These are phyloP conservation scores for Onygena corvina DNA, from an alignment of 2,329 filamentous ascomycete genomes.

Conservation along the genomic window DNA sequence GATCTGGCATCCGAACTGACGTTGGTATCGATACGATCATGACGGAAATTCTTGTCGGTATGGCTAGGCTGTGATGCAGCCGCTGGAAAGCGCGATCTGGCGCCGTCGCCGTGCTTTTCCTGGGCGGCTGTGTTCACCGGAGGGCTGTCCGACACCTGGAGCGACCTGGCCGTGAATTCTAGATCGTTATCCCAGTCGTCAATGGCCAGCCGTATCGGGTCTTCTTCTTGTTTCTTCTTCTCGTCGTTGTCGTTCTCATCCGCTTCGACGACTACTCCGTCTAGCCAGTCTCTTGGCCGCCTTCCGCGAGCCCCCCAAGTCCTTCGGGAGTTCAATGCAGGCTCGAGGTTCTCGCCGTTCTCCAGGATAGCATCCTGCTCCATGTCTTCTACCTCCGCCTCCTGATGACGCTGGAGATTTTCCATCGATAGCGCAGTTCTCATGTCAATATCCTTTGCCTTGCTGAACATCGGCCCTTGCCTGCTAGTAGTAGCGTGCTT, in stretches of 20 bases:
- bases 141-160: constrained; percentile 25
- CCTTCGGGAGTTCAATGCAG: constrained; percentile 27
- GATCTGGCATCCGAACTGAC: constrained; percentile 30
- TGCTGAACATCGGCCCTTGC: constrained; percentile 30
- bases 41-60: neutral
- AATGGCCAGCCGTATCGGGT: constrained; percentile 5
- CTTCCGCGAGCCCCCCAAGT: constrained; percentile 28
- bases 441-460: constrained; percentile 23
- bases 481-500: constrained; percentile 28
- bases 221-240: constrained; percentile 11
- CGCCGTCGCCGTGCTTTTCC: neutral
- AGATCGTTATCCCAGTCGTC: constrained; percentile 20
- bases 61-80: neutral
- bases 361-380: constrained; percentile 8
- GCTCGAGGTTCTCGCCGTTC: constrained; percentile 20
- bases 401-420: constrained; percentile 28
- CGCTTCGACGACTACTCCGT: constrained; percentile 20
- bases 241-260: constrained; percentile 9
- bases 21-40: constrained; percentile 17
- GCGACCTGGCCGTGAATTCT: constrained; percentile 21
- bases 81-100: neutral
- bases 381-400: constrained; percentile 19
- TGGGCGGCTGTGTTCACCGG: constrained; percentile 8
- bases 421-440: constrained; percentile 26
- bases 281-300: constrained; percentile 27